Conservation (phyloP, 495 filamentous ascomycete species). For the Neurospora sp. region DNA sequence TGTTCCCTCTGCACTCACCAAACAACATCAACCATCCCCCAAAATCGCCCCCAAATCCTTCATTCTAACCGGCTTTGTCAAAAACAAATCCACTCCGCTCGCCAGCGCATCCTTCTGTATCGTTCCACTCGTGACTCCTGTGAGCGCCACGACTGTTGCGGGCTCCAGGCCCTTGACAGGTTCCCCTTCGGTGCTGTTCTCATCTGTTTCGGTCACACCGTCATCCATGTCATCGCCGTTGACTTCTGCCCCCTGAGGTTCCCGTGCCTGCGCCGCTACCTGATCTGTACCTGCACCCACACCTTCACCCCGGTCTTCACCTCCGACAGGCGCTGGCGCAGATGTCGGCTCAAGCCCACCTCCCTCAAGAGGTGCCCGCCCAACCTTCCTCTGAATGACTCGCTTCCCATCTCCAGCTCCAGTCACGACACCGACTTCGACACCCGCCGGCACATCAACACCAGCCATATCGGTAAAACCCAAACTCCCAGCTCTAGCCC, state of each 20-base stretch:
- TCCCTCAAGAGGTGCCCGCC: not conserved
- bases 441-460: not conserved
- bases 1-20: too few species aligned
- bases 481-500: not conserved
- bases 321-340: not conserved
- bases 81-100: conserved; percentile 60
- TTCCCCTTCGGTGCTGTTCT: not conserved
- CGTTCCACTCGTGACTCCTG: conserved; percentile 52
- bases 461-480: not conserved
- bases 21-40: not conserved
- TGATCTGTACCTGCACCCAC: not conserved
- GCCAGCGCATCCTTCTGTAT: conserved; percentile 58
- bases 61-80: conserved; percentile 58
- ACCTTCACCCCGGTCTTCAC: not conserved
- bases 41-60: conserved; percentile 19
- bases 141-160: conserved; percentile 51
- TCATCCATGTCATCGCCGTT: not conserved
- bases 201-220: not conserved
- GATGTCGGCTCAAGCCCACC: not conserved
- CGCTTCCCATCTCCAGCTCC: not conserved
- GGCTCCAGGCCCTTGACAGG: conserved; percentile 1
- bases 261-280: not conserved
- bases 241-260: not conserved
- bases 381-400: not conserved
- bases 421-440: not conserved